These are phyloP conservation scores for Recurvomyces mirabilis DNA, from an alignment of 495 filamentous ascomycete species.

Conservation along the genomic window DNA sequence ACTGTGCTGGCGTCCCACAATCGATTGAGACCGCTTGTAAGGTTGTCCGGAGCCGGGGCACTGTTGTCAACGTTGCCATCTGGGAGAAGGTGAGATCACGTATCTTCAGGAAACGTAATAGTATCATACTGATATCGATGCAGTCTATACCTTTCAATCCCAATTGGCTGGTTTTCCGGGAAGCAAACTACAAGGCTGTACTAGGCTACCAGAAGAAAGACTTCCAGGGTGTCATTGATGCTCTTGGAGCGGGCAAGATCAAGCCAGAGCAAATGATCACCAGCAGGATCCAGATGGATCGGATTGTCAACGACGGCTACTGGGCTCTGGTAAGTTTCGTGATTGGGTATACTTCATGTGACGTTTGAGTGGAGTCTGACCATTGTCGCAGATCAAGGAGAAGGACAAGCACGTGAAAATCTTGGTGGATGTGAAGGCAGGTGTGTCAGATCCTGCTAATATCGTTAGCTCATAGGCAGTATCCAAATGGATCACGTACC, in stretches of 20 bases:
- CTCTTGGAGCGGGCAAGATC: slow-evolving; percentile 22
- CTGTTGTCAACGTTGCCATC: slow-evolving; percentile 29
- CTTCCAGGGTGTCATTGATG: slow-evolving; percentile 28
- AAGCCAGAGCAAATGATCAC: slow-evolving; percentile 31
- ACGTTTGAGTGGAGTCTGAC: no score
- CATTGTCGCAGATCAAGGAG: slow-evolving; percentile 28
- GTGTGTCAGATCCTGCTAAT: slow-evolving; percentile 1
- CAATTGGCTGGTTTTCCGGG: slow-evolving; percentile 28
- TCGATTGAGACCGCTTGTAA: slow-evolving; percentile 21
- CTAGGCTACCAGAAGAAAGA: slow-evolving; percentile 28
- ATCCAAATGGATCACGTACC: no score
- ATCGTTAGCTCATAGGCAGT: not conserved
- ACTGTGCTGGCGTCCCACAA: slow-evolving; percentile 29
- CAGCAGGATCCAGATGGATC: slow-evolving; percentile 24
- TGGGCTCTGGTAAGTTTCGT: no score
- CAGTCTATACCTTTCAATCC: slow-evolving; percentile 27
- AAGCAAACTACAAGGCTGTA: slow-evolving; percentile 26
- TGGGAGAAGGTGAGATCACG: no score
- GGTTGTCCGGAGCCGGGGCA: slow-evolving; percentile 23
- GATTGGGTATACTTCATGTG: no score
- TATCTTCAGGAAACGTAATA: no score
- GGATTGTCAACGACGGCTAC: slow-evolving; percentile 28
- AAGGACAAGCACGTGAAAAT: slow-evolving; percentile 35
- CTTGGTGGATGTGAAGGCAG: slow-evolving; percentile 24
- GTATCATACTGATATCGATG: no score